phyloP scores from a whole-genome alignment of 257 asterid genomes.

The Gentiana straminea region DNA sequence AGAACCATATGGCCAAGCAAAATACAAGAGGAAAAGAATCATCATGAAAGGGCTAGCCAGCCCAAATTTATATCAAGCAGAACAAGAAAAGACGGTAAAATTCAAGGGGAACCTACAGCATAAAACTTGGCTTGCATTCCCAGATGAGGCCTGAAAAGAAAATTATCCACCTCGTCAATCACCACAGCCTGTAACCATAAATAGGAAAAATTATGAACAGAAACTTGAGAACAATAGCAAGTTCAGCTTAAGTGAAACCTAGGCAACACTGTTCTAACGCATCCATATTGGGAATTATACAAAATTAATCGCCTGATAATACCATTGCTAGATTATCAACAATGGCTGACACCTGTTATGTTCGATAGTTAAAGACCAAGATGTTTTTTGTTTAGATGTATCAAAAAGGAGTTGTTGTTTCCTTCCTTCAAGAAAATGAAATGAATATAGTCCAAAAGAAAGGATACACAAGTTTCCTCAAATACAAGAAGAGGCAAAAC shows the following conservation, averaged over 20 bases:
- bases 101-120: slow-evolving; percentile 45
- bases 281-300: not conserved
- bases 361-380: too few relatives aligned
- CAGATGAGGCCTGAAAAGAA: slow-evolving; percentile 90
- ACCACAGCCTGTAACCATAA: slow-evolving; percentile 61
- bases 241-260: not conserved
- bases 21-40: too few relatives aligned
- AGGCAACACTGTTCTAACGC: too few relatives aligned
- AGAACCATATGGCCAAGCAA: too few relatives aligned
- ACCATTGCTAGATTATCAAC: not conserved
- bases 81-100: slow-evolving; percentile 1
- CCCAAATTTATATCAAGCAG: too few relatives aligned
- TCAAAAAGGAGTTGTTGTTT: too few relatives aligned
- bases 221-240: not conserved
- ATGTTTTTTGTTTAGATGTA: too few relatives aligned
- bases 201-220: slow-evolving; percentile 4
- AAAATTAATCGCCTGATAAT: not conserved
- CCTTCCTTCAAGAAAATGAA: too few relatives aligned
- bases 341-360: too few relatives aligned
- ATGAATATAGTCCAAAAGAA: too few relatives aligned
- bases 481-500: not conserved
- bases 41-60: too few relatives aligned
- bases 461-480: not conserved
- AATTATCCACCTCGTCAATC: slow-evolving; percentile 88
- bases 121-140: slow-evolving; percentile 82